These are phyloP conservation scores for Ciborinia camelliae DNA, from an alignment of 2,329 filamentous ascomycete genomes.

Conservation along the genomic window DNA sequence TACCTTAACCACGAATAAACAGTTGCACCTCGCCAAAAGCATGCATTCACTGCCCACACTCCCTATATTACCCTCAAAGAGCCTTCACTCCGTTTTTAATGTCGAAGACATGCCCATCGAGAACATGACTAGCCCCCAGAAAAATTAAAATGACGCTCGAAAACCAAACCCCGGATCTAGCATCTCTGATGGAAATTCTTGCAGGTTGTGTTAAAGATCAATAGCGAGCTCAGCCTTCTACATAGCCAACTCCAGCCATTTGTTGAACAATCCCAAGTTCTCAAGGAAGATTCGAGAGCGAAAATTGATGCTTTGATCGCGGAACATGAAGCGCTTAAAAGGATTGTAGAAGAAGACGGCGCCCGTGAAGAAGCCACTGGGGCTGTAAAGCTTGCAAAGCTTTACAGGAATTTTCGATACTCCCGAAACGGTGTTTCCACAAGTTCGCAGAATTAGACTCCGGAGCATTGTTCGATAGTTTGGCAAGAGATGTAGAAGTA, in stretches of 20 bases:
- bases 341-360: not conserved
- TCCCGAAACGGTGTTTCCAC: too few species aligned
- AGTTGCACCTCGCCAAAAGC: not conserved
- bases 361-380: not conserved
- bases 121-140: not conserved
- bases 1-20: not conserved
- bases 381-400: not conserved
- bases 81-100: not conserved
- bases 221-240: not conserved
- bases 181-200: not conserved
- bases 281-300: not conserved
- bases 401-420: too few species aligned
- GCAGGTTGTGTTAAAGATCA: not conserved
- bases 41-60: too few species aligned
- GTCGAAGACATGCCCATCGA: not conserved
- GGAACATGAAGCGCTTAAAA: not conserved
- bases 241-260: not conserved
- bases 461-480: not conserved
- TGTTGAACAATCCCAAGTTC: not conserved
- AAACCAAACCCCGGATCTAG: not conserved
- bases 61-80: not conserved
- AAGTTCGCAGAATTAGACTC: not conserved
- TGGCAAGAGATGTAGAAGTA: not conserved
- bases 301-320: not conserved
- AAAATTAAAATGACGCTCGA: not conserved